Evolutionary conservation across 768 basidiomycete genomes (phyloP), one percentile per base, ranked within the genome.

Genomic region (Psilocybe cyanescens): DNA sequence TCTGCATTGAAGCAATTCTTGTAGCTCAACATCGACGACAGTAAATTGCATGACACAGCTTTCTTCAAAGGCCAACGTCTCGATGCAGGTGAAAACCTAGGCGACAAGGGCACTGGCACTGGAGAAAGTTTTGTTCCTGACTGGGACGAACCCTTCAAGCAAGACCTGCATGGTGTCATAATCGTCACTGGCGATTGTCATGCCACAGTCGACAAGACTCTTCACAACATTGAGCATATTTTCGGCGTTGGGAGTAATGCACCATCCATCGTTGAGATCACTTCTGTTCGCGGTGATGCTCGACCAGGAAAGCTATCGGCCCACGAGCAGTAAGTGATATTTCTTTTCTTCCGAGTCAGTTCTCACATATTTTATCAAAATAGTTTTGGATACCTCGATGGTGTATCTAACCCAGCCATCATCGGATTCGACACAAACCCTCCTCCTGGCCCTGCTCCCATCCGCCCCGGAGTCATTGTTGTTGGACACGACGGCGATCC

Each of bases 331-430:
- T 77, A 67, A 68, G 75, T 69, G 3, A 4, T 17, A 9, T 8
- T 14, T 16, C 19, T 35, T 11, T 61, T 17, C 35, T 33, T 14
- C 48, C 19, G 35, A 39, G 8, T 45, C 28, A 19, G 24, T 49
- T 24, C 53, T 59, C 44, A 62, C 37, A 17, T 12, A 0, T 14
- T 17, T 7, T 14, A 24, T 24, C 24, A 24, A 24, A 24, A 28
- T 56, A 81, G 80, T 63, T 85, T 85, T 60, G 84, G 85, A 4
- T 86, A 75, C 69, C 63, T 78, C 60, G 85, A 85, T 65, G 82
- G 83, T 3, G 77, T 86, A 29, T 81, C 83, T 3, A 81, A 85
- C 66, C 84, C 85, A 2, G 70, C 77, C 3, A 71, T 81, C 28
- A 72, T 65, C 37, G 80, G 79, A 1, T 82, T 80, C 64, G 71